Evolutionary conservation across 108 stramenopile genomes (phyloP).

Genomic region (Pseudonitzschia multistriata): DNA sequence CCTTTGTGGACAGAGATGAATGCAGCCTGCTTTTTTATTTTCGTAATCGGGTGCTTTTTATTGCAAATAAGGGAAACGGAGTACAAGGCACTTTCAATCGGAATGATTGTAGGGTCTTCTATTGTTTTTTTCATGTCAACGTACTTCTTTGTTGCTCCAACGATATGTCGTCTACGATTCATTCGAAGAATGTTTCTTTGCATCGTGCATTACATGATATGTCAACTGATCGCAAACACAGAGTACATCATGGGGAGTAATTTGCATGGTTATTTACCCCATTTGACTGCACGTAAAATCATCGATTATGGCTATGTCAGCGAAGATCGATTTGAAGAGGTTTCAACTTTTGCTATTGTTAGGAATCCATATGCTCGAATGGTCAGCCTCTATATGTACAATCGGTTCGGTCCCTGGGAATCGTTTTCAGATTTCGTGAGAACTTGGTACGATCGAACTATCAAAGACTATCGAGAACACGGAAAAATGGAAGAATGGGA

Average conservation of each 20-base stretch:
- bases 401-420: constrained; percentile 51
- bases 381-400: constrained; percentile 65
- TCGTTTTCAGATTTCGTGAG: constrained; percentile 46
- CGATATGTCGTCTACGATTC: constrained; percentile 40
- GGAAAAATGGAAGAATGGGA: constrained; percentile 67
- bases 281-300: constrained; percentile 53
- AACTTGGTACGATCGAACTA: constrained; percentile 44
- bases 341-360: constrained; percentile 55
- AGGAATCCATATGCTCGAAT: constrained; percentile 67
- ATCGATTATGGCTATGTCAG: constrained; percentile 53
- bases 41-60: background rate
- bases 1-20: constrained; percentile 24
- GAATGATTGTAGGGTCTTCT: background rate
- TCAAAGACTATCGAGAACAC: constrained; percentile 44
- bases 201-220: constrained; percentile 50
- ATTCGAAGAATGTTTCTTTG: constrained; percentile 52
- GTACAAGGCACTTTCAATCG: constrained; percentile 30
- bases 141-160: constrained; percentile 54
- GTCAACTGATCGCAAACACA: constrained; percentile 40
- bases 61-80: constrained; percentile 29
- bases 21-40: constrained; percentile 8
- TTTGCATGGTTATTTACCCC: constrained; percentile 59
- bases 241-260: constrained; percentile 60
- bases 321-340: constrained; percentile 40
- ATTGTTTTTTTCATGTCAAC: constrained; percentile 44